Conservation (phyloP, 2,329 filamentous ascomycete genomes). For the Clarireedia sp. region DNA sequence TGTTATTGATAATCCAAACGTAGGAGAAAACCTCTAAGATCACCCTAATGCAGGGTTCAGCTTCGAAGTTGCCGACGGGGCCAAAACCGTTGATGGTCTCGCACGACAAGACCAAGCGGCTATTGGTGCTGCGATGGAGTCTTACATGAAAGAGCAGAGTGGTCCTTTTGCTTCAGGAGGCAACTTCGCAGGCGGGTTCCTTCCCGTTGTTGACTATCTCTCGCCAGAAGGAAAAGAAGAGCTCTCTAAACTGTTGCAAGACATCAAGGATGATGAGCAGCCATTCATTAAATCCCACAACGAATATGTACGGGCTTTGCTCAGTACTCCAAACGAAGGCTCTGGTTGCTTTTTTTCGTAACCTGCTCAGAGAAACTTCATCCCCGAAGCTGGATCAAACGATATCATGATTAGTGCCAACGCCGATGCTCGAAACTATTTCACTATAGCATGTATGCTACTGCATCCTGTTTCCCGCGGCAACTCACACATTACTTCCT, state of each 20-base stretch:
- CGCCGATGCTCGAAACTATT: conserved; percentile 36
- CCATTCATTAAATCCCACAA: not conserved
- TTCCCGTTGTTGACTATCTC: not conserved
- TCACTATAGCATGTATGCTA: conserved; percentile 43
- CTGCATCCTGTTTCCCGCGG: conserved; percentile 36
- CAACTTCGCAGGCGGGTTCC: not conserved
- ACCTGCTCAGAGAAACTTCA: not conserved
- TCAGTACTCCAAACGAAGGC: not conserved
- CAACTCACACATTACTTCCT: conserved; percentile 32
- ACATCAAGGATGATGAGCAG: not conserved
- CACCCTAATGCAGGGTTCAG: not conserved
- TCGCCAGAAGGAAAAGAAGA: not conserved
- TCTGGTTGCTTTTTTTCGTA: not conserved
- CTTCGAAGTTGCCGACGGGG: not conserved
- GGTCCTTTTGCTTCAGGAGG: not conserved
- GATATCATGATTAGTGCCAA: not conserved
- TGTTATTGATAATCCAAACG: conserved; percentile 16
- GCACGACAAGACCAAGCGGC: not conserved
- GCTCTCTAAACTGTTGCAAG: not conserved
- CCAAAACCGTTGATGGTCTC: not conserved
- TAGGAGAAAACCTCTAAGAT: conserved; percentile 23
- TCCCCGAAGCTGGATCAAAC: not conserved
- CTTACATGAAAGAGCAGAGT: not conserved
- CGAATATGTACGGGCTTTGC: not conserved
- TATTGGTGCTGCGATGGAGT: not conserved